Conservation (phyloP, 495 filamentous ascomycete species). For the Sporormia fimetaria region DNA sequence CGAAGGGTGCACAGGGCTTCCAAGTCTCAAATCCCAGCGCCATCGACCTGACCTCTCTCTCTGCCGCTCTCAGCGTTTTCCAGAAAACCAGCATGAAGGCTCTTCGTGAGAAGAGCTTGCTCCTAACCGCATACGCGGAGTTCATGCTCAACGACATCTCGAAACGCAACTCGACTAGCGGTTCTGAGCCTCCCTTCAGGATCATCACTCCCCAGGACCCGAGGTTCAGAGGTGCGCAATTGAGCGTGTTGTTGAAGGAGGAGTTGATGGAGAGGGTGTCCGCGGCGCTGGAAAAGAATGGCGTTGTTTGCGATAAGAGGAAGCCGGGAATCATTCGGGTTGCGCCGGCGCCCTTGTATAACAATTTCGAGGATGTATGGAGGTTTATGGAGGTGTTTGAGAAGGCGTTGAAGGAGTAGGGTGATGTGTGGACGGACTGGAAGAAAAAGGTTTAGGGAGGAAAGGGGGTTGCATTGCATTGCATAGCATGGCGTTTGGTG, state of each 20-base stretch:
- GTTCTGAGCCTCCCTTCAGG: conserved; percentile 43
- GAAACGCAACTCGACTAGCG: too few relatives aligned
- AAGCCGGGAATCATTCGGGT: conserved; percentile 83
- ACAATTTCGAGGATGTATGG: conserved; percentile 69
- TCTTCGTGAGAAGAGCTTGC: conserved; percentile 62
- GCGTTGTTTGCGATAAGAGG: conserved; percentile 78
- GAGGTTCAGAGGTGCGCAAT: conserved; percentile 68
- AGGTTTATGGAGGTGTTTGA: conserved; percentile 47
- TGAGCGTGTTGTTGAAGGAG: conserved; percentile 59
- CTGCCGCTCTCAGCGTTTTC: conserved; percentile 72
- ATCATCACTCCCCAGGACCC: conserved; percentile 74
- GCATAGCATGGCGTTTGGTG: too few relatives aligned
- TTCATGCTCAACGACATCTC: conserved; percentile 41
- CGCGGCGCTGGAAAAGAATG: conserved; percentile 52
- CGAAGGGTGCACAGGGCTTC: conserved; percentile 55
- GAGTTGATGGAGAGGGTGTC: conserved; percentile 62
- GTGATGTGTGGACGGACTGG: too few relatives aligned
- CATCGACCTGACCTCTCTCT: conserved; percentile 56
- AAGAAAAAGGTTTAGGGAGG: too few relatives aligned
- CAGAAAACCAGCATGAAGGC: conserved; percentile 54
- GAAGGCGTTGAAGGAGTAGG: conserved; percentile 45
- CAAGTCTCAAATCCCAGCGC: conserved; percentile 59
- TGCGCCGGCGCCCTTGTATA: conserved; percentile 87
- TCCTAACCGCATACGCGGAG: conserved; percentile 72
- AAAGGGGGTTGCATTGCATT: too few relatives aligned